phyloP scores from a whole-genome alignment of 2,329 filamentous ascomycete species.

The Fusarium sulawesiense region DNA sequence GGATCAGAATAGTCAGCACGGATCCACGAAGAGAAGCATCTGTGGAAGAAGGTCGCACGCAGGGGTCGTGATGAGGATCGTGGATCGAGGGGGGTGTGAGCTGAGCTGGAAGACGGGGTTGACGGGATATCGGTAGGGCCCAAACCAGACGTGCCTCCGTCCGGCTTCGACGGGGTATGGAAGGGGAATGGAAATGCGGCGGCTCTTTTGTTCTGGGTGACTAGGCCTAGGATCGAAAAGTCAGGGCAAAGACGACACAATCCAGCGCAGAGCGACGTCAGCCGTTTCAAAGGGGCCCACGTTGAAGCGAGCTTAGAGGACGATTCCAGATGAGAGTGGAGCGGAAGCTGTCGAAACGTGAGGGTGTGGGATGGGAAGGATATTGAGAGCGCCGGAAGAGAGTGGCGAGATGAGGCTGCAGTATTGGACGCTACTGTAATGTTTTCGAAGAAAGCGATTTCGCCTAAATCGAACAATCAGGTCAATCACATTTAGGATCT shows the following conservation, averaged over 20 bases:
- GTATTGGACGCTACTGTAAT: conserved; percentile 14
- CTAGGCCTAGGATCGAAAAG: conserved; percentile 45
- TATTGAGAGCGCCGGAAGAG: conserved; percentile 33
- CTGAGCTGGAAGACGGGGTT: conserved; percentile 34
- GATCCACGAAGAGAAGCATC: conserved; percentile 40
- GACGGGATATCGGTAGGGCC: conserved; percentile 31
- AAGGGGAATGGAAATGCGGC: conserved; percentile 45
- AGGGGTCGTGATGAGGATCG: conserved; percentile 38
- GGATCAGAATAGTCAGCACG: conserved; percentile 44
- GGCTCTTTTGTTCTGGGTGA: conserved; percentile 47
- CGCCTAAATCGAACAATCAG: conserved; percentile 36
- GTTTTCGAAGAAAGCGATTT: conserved; percentile 33
- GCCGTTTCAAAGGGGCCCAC: conserved; percentile 41
- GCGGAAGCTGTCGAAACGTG: conserved; percentile 28
- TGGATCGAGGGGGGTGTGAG: conserved; percentile 43
- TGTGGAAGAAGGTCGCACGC: conserved; percentile 41
- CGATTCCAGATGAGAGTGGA: conserved; percentile 30
- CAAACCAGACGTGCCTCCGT: conserved; percentile 32
- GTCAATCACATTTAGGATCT: conserved; percentile 35
- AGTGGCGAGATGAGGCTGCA: conserved; percentile 45
- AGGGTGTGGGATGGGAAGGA: conserved; percentile 32
- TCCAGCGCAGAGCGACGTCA: conserved; percentile 36
- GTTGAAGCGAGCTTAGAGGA: conserved; percentile 21
- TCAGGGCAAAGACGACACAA: conserved; percentile 34
- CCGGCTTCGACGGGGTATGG: conserved; percentile 42